Evolutionary conservation across 2,329 filamentous ascomycete species (phyloP).

Genomic region (Gliomastix tumulicola): DNA sequence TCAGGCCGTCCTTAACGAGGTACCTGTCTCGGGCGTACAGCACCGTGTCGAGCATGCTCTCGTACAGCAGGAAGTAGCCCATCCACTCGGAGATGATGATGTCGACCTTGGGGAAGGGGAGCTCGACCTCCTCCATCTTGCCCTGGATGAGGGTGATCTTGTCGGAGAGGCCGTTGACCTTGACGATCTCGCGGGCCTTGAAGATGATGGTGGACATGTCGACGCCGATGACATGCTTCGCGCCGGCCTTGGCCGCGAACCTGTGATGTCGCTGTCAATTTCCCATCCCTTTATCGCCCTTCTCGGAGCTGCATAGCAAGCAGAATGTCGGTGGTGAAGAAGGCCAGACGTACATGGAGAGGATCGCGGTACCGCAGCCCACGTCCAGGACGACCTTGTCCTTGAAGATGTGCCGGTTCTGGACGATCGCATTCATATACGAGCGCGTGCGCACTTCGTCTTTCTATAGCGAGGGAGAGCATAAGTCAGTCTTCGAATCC

Average conservation of each 20-base stretch:
- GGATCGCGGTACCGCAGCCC: conserved; percentile 93
- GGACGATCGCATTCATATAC: conserved; percentile 95
- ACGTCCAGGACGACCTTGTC: conserved; percentile 84
- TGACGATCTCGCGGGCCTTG: conserved; percentile 94
- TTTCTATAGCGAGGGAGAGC: conserved; percentile 54
- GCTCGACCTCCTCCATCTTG: conserved; percentile 97
- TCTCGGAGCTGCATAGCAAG: too few relatives aligned
- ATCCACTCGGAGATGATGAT: conserved; percentile 99
- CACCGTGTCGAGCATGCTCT: conserved; percentile 98
- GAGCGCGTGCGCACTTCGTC: conserved; percentile 95
- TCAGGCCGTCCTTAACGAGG: conserved; percentile 77
- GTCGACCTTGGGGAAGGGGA: conserved; percentile 93
- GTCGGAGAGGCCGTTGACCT: conserved; percentile 81
- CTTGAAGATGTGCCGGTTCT: conserved; percentile 93
- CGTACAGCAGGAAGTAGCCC: conserved; percentile 98
- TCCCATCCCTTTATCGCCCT: too few relatives aligned
- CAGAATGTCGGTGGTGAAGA: not conserved
- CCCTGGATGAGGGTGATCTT: conserved; percentile 98
- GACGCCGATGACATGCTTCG: conserved; percentile 97
- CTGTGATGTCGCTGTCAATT: conserved; percentile 35
- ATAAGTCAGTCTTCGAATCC: too few relatives aligned
- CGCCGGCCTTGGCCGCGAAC: conserved; percentile 94
- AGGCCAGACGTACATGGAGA: conserved; percentile 85
- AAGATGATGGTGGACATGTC: conserved; percentile 99
- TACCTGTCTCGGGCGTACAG: conserved; percentile 94